Conservation (phyloP, 805 yeast genomes). For the Candida nemodendra region DNA sequence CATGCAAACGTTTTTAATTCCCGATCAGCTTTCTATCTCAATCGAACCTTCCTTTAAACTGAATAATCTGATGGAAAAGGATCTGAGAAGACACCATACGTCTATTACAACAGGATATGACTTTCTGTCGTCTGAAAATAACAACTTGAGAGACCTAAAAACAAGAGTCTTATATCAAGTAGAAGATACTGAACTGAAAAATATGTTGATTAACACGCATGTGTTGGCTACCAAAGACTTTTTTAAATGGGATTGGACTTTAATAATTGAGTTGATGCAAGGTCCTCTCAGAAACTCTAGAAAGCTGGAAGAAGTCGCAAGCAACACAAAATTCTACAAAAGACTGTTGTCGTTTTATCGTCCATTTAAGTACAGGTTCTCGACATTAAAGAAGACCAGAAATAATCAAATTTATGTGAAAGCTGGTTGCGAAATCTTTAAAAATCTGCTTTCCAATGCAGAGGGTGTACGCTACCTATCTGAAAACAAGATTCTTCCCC, state of each 20-base stretch:
- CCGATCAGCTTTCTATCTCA: constrained; percentile 39
- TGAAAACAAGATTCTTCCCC: constrained; percentile 79
- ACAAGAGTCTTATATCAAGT: constrained; percentile 21
- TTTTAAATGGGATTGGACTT: constrained; percentile 85
- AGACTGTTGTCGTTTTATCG: constrained; percentile 82
- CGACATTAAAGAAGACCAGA: constrained; percentile 49
- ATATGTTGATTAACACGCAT: constrained; percentile 62
- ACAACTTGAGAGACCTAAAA: constrained; percentile 26
- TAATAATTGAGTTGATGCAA: constrained; percentile 65
- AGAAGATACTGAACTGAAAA: constrained; percentile 68
- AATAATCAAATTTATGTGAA: constrained; percentile 56
- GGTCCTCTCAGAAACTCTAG: constrained; percentile 79
- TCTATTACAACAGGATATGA: constrained; percentile 4
- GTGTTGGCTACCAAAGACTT: constrained; percentile 78
- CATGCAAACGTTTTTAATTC: constrained; percentile 54
- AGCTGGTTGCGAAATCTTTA: constrained; percentile 75
- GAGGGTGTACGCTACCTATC: constrained; percentile 67
- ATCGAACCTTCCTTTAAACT: constrained; percentile 26
- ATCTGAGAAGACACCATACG: constrained; percentile 25
- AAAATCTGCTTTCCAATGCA: constrained; percentile 55
- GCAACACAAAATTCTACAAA: constrained; percentile 82
- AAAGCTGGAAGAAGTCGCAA: constrained; percentile 72
- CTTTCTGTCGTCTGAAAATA: constrained; percentile 12
- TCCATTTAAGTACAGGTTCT: constrained; percentile 85
- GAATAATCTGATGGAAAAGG: constrained; percentile 29